Evolutionary conservation across 2,329 filamentous ascomycete species (phyloP).

Genomic region (Colletotrichum cordylinicola): DNA sequence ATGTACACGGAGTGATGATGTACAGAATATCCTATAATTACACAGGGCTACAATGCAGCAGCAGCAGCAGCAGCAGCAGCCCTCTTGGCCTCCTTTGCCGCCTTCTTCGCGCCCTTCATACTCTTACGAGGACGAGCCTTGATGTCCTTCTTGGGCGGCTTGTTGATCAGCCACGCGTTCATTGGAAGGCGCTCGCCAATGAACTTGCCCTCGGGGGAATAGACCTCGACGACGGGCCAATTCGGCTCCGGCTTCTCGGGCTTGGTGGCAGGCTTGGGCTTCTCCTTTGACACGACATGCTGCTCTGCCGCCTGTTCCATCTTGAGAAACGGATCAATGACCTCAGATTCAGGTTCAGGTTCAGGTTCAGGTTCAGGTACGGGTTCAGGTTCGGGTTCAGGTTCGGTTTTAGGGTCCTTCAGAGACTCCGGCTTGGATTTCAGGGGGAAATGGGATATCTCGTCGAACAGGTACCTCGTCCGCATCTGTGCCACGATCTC

Average conservation of each 20-base stretch:
- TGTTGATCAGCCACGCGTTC: constrained; percentile 72
- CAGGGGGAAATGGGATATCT: constrained; percentile 26
- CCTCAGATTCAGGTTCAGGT: constrained; percentile 19
- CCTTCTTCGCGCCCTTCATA: constrained; percentile 69
- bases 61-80: neutral
- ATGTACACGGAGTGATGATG: neutral
- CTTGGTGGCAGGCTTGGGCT: constrained; percentile 1
- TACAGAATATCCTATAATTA: neutral
- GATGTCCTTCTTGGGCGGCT: constrained; percentile 55
- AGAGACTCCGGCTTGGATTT: neutral
- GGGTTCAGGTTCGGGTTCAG: constrained; percentile 18
- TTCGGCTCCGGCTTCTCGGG: constrained; percentile 27
- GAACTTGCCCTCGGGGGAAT: constrained; percentile 83
- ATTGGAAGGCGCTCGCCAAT: constrained; percentile 72
- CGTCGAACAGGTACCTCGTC: constrained; percentile 50
- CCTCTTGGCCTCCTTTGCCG: constrained; percentile 46
- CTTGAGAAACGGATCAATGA: constrained; percentile 13
- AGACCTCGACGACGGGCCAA: constrained; percentile 83
- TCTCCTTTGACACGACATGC: constrained; percentile 24
- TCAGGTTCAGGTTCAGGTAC: neutral
- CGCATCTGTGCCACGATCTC: constrained; percentile 86
- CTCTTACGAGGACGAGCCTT: constrained; percentile 68
- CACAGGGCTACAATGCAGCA: neutral
- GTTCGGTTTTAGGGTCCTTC: neutral
- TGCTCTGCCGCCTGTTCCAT: constrained; percentile 18